A percentile compares a stretch with the other conserved stretches of the same genome.
phyloP scores from a whole-genome alignment of 495 filamentous ascomycete genomes.

The Hypoxylon perforatum region DNA sequence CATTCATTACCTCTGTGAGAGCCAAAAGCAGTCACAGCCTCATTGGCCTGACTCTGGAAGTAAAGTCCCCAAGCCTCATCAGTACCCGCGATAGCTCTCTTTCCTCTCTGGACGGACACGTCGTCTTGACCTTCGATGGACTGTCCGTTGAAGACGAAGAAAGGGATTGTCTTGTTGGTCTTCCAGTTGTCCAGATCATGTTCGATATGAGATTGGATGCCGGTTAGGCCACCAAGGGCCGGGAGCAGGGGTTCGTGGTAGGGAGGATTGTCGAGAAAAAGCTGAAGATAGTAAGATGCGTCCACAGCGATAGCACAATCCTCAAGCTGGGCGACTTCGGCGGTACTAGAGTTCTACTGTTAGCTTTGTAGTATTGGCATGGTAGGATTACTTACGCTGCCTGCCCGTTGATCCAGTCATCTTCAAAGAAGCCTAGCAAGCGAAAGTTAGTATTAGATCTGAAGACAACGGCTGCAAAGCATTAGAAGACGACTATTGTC shows the following conservation, averaged over 20 bases:
- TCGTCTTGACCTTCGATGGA: conserved; percentile 77
- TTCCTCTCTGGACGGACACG: conserved; percentile 53
- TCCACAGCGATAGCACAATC: conserved; percentile 84
- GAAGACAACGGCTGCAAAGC: background rate
- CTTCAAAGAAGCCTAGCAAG: conserved; percentile 53
- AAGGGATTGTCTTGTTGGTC: conserved; percentile 69
- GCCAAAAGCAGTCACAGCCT: conserved; percentile 85
- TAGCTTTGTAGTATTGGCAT: conserved; percentile 3
- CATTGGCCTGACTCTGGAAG: conserved; percentile 77
- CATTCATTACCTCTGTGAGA: conserved; percentile 71
- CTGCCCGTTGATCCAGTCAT: conserved; percentile 60
- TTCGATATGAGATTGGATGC: conserved; percentile 76
- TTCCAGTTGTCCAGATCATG: conserved; percentile 77
- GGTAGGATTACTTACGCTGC: conserved; percentile 45
- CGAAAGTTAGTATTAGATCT: conserved; percentile 35
- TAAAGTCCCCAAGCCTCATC: conserved; percentile 86
- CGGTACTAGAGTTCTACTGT: conserved; percentile 40
- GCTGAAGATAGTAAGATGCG: conserved; percentile 86
- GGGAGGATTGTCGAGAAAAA: conserved; percentile 72
- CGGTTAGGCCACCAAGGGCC: conserved; percentile 89
- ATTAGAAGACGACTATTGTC: background rate
- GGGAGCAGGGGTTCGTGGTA: conserved; percentile 86
- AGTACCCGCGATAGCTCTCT: conserved; percentile 62
- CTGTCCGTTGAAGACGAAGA: conserved; percentile 93
- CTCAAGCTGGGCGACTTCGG: conserved; percentile 64